These are phyloP conservation scores for Candida gorgasii DNA, from an alignment of 805 yeast species.

Conservation along the genomic window DNA sequence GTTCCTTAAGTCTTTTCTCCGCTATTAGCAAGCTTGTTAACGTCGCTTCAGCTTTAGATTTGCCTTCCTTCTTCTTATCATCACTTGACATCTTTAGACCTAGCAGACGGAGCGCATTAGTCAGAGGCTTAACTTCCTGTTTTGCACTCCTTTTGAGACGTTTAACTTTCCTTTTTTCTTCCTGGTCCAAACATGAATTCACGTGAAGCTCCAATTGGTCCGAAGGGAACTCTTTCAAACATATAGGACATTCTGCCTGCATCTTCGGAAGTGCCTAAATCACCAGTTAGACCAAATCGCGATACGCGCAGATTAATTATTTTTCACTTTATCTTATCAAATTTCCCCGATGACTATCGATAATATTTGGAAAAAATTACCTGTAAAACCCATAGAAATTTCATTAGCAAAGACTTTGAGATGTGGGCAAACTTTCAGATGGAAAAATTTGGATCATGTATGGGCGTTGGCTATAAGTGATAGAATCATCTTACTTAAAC, in stretches of 20 bases:
- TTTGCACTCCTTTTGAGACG: not conserved
- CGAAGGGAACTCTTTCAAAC: constrained; percentile 25
- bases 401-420: constrained; percentile 65
- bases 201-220: constrained; percentile 39
- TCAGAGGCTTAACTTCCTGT: constrained; percentile 10
- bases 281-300: constrained; percentile 1
- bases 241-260: constrained; percentile 36
- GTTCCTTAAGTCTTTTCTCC: constrained; percentile 28
- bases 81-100: constrained; percentile 32
- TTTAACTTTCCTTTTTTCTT: constrained; percentile 15
- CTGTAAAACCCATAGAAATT: constrained; percentile 44
- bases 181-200: constrained; percentile 39
- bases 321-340: constrained; percentile 2
- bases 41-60: constrained; percentile 28
- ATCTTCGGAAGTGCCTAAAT: constrained; percentile 11
- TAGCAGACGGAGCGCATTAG: constrained; percentile 32
- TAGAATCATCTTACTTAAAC: constrained; percentile 64
- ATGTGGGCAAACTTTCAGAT: constrained; percentile 84
- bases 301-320: constrained; percentile 1
- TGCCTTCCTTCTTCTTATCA: constrained; percentile 17
- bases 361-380: constrained; percentile 24
- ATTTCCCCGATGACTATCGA: constrained; percentile 24
- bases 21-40: constrained; percentile 37
- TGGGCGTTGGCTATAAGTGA: constrained; percentile 69
- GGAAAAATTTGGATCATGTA: constrained; percentile 62